Evolutionary conservation across 148 eudicot species (phyloP), one percentile per base, ranked within the genome.

Genomic region (Fagopyrum esculentum): DNA sequence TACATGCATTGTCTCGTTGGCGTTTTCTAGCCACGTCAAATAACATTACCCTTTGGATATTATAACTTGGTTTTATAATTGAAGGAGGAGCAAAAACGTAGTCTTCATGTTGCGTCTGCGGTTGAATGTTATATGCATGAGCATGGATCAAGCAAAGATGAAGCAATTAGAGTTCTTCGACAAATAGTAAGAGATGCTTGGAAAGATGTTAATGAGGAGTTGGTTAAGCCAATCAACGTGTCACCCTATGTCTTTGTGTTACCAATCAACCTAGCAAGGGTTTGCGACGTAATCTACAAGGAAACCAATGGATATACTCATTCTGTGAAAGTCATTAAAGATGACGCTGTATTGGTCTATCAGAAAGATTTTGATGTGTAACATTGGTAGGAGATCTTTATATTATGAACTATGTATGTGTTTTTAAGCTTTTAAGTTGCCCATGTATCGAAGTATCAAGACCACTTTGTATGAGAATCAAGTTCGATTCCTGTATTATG

Each of bases 61-160:
- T 30, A 1, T 1, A 30, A 80, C 6, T 55, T 44, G n/a, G 79
- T 75, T 57, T 72, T 83, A 35, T 52, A 66, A 63, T 73, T 47
- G 72, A 82, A 22, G 69, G 69, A 63, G 69, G 69, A 63, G 69
- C 69, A 63, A 63, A 44, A 63, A 11, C 6, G 70, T 11, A 45
- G 70, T 2, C 46, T 64, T 64, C 70, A 64, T 35, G 70, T 64
- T 64, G 70, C 46, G 6, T 64, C 70, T 35, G 46, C 17, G 29
- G 70, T 64, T 11, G 83, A 80, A 19, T 81, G 86, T 61, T 83
- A 80, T 72, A 83, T 83, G 81, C 75, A 83, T 29, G 81, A 83
- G 48, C 44, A 77, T 56, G 73, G 73, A 26, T 72, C 13, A 15
- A 73, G 46, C 17, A 81, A 78, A 72, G 80, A 70, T 54, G 78